A percentile compares a stretch with the other conserved stretches of the same genome.
Evolutionary conservation across 2,329 filamentous ascomycete genomes (phyloP).

Genomic region (Calonectria leucothoes): DNA sequence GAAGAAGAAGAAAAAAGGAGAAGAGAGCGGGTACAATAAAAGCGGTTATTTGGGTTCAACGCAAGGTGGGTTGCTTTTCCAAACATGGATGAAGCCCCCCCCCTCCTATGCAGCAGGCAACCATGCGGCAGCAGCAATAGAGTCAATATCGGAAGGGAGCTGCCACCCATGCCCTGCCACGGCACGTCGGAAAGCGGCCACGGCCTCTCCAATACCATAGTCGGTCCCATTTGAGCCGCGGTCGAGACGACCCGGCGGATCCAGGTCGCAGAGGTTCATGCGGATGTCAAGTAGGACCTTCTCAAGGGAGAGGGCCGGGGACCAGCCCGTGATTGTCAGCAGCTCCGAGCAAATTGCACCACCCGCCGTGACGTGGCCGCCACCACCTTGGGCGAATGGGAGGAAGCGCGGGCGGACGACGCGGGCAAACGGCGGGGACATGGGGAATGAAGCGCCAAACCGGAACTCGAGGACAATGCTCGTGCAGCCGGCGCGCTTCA

Average conservation of each 20-base stretch:
- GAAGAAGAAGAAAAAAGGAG: no score
- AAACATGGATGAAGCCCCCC: neutral
- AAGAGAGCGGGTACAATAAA: neutral
- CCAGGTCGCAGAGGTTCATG: constrained; percentile 76
- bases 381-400: constrained; percentile 77
- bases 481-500: constrained; percentile 69
- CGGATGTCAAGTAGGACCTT: constrained; percentile 84
- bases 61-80: neutral
- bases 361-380: constrained; percentile 86
- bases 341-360: constrained; percentile 89
- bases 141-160: constrained; percentile 71
- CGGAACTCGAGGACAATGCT: constrained; percentile 86
- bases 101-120: neutral
- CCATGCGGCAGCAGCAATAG: constrained; percentile 40
- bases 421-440: constrained; percentile 85
- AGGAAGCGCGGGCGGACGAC: constrained; percentile 85
- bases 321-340: constrained; percentile 87
- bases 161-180: constrained; percentile 79
- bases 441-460: constrained; percentile 81
- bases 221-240: constrained; percentile 47
- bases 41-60: neutral
- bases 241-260: constrained; percentile 82
- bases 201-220: constrained; percentile 77
- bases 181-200: constrained; percentile 77
- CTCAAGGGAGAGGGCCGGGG: constrained; percentile 78